Percentiles rank a stretch among this genome's conserved stretches.
These are phyloP conservation scores for Colletotrichum tabaci DNA, from an alignment of 2,329 filamentous ascomycete genomes.

Conservation along the genomic window DNA sequence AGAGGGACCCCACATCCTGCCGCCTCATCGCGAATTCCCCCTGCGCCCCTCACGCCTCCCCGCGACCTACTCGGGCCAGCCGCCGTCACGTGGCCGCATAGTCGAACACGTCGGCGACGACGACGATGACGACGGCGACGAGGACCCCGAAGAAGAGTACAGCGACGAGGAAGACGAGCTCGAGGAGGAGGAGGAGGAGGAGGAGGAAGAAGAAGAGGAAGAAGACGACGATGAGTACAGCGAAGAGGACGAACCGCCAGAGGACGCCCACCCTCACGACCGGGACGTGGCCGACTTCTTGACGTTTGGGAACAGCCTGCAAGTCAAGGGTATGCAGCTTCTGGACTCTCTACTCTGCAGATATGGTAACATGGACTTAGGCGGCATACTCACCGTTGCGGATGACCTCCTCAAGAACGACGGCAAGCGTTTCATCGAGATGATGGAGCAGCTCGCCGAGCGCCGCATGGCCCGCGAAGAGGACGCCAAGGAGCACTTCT, in stretches of 20 bases:
- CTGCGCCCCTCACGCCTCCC: constrained; percentile 71
- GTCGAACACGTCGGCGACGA: constrained; percentile 74
- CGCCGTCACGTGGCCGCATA: constrained; percentile 83
- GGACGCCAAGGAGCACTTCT: constrained; percentile 80
- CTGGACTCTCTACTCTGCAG: constrained; percentile 60
- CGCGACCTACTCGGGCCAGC: constrained; percentile 73
- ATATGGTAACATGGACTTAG: constrained; percentile 71
- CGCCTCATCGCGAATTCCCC: constrained; percentile 75
- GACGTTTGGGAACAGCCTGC: constrained; percentile 97
- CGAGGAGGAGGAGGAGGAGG: constrained; percentile 70
- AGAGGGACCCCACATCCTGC: constrained; percentile 78
- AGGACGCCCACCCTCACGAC: constrained; percentile 77
- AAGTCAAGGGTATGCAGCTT: constrained; percentile 82
- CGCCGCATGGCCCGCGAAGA: constrained; percentile 97
- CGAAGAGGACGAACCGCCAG: constrained; percentile 76
- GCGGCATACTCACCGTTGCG: constrained; percentile 97
- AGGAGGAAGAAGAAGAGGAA: constrained; percentile 70
- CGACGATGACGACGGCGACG: constrained; percentile 66
- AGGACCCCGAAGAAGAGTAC: constrained; percentile 65
- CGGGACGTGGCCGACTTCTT: constrained; percentile 88
- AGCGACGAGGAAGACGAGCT: constrained; percentile 68
- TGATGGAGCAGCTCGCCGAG: constrained; percentile 99
- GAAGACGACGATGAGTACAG: constrained; percentile 68
- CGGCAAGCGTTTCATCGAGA: constrained; percentile 99
- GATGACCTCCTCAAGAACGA: constrained; percentile 99